Conservation (phyloP, 148 eudicot genomes). For the Camellia lanceoleosa region DNA sequence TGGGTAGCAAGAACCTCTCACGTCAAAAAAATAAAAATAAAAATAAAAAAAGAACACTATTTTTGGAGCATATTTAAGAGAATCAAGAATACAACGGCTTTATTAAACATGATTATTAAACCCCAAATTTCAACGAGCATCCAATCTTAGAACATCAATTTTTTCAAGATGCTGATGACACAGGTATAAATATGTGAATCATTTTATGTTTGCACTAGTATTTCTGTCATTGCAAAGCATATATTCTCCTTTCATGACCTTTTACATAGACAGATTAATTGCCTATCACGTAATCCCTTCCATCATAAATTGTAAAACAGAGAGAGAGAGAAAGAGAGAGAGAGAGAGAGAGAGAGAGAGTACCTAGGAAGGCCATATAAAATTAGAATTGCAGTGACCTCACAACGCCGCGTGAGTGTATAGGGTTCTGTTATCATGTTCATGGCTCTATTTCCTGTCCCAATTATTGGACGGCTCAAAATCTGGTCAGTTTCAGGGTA, state of each 20-base stretch:
- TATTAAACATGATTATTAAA: neutral
- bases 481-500: constrained; percentile 28
- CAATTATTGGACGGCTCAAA: constrained; percentile 45
- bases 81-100: neutral
- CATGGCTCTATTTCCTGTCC: constrained; percentile 45
- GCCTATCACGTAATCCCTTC: neutral
- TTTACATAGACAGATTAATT: neutral
- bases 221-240: neutral
- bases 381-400: constrained; percentile 80
- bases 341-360: constrained; percentile 4
- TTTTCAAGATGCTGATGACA: neutral
- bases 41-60: too few species aligned
- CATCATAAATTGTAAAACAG: neutral
- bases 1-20: too few species aligned
- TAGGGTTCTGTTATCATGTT: constrained; percentile 67
- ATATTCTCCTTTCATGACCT: neutral
- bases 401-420: constrained; percentile 63
- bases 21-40: neutral
- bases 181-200: neutral
- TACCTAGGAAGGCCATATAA: constrained; percentile 86
- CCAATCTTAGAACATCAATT: neutral
- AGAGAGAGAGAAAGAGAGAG: constrained; percentile 5
- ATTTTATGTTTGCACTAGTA: neutral
- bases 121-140: neutral
- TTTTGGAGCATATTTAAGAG: too few species aligned